Evolutionary conservation across 2,329 filamentous ascomycete genomes (phyloP), one percentile per base, ranked within the genome.

Genomic region (Ustulina deusta): DNA sequence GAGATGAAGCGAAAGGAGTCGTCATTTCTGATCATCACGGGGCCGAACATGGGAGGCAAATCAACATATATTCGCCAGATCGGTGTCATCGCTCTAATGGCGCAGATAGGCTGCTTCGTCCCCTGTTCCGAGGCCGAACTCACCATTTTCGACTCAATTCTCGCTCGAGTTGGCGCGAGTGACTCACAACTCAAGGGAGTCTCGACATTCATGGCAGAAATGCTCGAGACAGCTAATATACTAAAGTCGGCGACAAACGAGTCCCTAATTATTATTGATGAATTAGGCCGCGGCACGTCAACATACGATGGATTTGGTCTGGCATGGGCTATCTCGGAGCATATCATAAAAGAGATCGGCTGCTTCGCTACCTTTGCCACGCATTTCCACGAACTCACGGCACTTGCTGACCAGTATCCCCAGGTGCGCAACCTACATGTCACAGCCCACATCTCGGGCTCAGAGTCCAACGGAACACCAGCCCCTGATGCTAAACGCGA

Each of bases 181-280:
- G 97, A 99, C 81, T 97, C 93, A 6, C 96, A 98, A 80, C 90
- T 99, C 70, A 98, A 98, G 81, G 96, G 96, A 40, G 96, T 99
- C 1, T 97, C 93, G 3, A 99, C 96, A 0, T 99, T 99, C 80
- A 99, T 99, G 97, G 96, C 96, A 1, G 96, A 99, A 82, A 99
- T 99, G 96, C 87, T 99, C 25, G 96, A 99, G 79, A 99, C 96
- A 1, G 94, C 96, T 73, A 98, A 98, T 78, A 99, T 99, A 72
- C 90, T 99, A 77, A 98, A 98, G 82, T 97, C 93, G 0, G 96
- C 96, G 1, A 99, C 96, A 0, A 89, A 91, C 36, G 96, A 99
- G 78, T 97, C 93, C 4, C 87, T 99, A 61, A 98, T 99, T 81
- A 98, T 99, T 80, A 97, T 99, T 74, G 97, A 99, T 79, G 96